phyloP scores from a whole-genome alignment of 148 eudicot species.

The Rhododendron ovatum region DNA sequence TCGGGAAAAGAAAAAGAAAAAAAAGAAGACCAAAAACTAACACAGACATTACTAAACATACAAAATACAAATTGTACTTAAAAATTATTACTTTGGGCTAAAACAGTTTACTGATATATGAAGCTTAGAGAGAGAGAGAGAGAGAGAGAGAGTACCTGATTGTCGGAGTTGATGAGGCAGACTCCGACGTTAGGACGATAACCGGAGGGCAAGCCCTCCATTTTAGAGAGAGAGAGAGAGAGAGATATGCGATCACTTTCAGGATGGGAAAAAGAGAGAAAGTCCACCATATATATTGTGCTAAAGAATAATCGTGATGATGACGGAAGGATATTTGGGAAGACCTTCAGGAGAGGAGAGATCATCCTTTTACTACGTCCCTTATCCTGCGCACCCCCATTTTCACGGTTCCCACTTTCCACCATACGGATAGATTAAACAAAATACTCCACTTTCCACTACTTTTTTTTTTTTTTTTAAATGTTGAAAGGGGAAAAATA shows the following conservation, averaged over 20 bases:
- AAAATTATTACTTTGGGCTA: background rate
- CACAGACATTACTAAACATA: background rate
- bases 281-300: background rate
- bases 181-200: slow-evolving; percentile 98
- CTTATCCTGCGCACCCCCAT: background rate
- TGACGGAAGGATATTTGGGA: background rate
- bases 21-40: background rate
- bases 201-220: slow-evolving; percentile 89
- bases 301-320: background rate
- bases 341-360: background rate
- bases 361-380: background rate
- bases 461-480: too few relatives aligned
- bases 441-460: too few relatives aligned
- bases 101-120: background rate
- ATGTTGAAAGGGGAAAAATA: background rate
- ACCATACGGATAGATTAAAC: background rate
- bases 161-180: slow-evolving; percentile 73
- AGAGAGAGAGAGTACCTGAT: slow-evolving; percentile 41
- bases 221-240: slow-evolving; percentile 7
- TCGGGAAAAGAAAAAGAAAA: too few relatives aligned
- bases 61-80: background rate
- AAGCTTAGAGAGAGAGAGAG: background rate
- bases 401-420: background rate
- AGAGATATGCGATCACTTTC: background rate
- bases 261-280: background rate